Conservation (phyloP, 768 basidiomycete species). For the Clitopilus passeckerianus region DNA sequence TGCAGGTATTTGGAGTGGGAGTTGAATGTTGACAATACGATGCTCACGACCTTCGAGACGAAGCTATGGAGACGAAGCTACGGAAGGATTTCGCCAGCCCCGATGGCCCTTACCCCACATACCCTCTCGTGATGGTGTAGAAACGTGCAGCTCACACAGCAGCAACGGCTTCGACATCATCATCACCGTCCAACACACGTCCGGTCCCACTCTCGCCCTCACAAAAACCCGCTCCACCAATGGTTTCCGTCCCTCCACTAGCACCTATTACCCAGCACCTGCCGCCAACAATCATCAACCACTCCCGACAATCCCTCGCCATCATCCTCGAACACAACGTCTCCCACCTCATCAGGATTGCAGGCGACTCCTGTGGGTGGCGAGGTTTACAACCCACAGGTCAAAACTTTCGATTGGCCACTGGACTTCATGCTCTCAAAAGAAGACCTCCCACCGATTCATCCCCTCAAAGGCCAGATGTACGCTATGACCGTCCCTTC, state of each 20-base stretch:
- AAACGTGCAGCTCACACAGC: conserved; percentile 49
- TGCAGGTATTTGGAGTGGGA: conserved; percentile 92
- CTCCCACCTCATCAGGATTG: conserved; percentile 58
- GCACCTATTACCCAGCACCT: too few species aligned
- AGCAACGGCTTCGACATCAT: conserved; percentile 30
- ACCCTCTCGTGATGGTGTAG: conserved; percentile 56
- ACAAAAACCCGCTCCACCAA: conserved; percentile 27
- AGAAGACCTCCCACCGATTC: conserved; percentile 23
- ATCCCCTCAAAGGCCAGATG: conserved; percentile 55
- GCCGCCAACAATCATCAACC: conserved; percentile 21
- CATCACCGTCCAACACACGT: too few species aligned
- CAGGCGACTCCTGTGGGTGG: conserved; percentile 53
- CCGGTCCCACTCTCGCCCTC: too few species aligned
- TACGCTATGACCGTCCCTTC: conserved; percentile 61
- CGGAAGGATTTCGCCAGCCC: conserved; percentile 50
- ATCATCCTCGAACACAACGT: conserved; percentile 46
- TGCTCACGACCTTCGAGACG: conserved; percentile 57
- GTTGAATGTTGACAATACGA: conserved; percentile 64
- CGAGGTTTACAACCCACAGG: conserved; percentile 47
- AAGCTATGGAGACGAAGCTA: too few species aligned
- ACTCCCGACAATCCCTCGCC: conserved; percentile 54
- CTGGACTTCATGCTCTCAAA: conserved; percentile 31
- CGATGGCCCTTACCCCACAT: conserved; percentile 55
- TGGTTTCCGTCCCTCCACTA: conserved; percentile 15
- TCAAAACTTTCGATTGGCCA: conserved; percentile 36